These are phyloP conservation scores for Phytophthora sojae DNA, from an alignment of 352 stramenopile genomes.

Conservation along the genomic window DNA sequence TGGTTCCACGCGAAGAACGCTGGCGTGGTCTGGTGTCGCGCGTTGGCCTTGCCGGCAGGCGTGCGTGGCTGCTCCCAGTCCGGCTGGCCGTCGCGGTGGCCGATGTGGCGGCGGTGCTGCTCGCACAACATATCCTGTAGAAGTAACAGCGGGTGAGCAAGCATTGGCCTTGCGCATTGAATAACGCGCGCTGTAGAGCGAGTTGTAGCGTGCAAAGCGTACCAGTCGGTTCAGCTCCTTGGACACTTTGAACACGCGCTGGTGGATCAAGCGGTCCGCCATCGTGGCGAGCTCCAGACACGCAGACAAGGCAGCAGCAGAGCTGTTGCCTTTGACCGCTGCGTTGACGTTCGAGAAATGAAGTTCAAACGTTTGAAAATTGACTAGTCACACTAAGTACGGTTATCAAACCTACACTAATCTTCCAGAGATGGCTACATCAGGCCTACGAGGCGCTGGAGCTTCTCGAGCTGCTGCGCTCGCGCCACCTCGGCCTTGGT, in stretches of 20 bases:
- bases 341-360: constrained; percentile 15
- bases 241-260: constrained; percentile 68
- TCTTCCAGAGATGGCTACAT: constrained; percentile 16
- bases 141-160: background rate
- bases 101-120: constrained; percentile 57
- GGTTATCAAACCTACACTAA: background rate
- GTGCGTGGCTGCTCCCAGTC: constrained; percentile 50
- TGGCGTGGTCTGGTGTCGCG: constrained; percentile 26
- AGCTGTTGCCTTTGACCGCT: too few species aligned
- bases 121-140: constrained; percentile 56
- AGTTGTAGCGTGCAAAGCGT: constrained; percentile 12
- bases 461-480: constrained; percentile 61
- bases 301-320: background rate
- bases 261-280: constrained; percentile 33
- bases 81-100: constrained; percentile 52
- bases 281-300: constrained; percentile 22
- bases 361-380: constrained; percentile 30
- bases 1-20: constrained; percentile 65
- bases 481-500: constrained; percentile 59
- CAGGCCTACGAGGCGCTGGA: constrained; percentile 42
- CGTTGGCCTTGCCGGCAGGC: constrained; percentile 50
- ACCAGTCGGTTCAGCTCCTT: constrained; percentile 56
- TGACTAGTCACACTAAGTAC: constrained; percentile 4
- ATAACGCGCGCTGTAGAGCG: background rate
- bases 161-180: background rate